Conservation (phyloP, 2,329 filamentous ascomycete species). For the Verticillium albo-atrum region DNA sequence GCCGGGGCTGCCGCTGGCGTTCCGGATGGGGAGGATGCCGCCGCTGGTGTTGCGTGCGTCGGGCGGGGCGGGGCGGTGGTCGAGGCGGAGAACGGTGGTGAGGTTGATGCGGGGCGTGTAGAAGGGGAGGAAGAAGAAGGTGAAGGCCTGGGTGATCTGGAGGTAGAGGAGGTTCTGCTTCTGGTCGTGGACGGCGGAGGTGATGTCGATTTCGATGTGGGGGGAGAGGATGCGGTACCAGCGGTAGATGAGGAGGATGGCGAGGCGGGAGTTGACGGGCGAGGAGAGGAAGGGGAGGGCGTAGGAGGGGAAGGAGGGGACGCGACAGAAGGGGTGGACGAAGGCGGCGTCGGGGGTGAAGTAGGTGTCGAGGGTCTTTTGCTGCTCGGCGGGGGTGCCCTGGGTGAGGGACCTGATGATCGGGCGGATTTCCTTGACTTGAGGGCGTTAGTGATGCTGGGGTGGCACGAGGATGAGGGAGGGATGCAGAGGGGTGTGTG, state of each 20-base stretch:
- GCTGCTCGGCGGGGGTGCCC: slow-evolving; percentile 62
- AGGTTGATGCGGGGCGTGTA: slow-evolving; percentile 65
- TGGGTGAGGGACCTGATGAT: slow-evolving; percentile 68
- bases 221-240: slow-evolving; percentile 86
- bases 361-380: slow-evolving; percentile 61
- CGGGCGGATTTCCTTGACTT: slow-evolving; percentile 54
- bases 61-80: slow-evolving; percentile 31
- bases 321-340: slow-evolving; percentile 72
- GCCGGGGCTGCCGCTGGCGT: slow-evolving; percentile 2
- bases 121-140: slow-evolving; percentile 72
- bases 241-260: slow-evolving; percentile 67
- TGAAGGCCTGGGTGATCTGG: slow-evolving; percentile 69
- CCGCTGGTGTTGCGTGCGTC: slow-evolving; percentile 8
- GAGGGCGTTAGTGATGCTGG: slow-evolving; percentile 4
- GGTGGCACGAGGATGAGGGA: background rate
- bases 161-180: slow-evolving; percentile 59
- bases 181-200: slow-evolving; percentile 35
- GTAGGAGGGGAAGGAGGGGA: slow-evolving; percentile 46
- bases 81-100: slow-evolving; percentile 63
- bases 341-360: slow-evolving; percentile 71
- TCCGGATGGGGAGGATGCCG: slow-evolving; percentile 14
- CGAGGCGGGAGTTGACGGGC: slow-evolving; percentile 56
- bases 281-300: slow-evolving; percentile 31
- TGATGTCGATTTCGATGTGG: slow-evolving; percentile 61
- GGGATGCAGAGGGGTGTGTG: too few relatives aligned